Percentiles rank a stretch among this genome's conserved stretches.
Conservation (phyloP, 352 stramenopile genomes). For the Globisporangium cederbergense region DNA sequence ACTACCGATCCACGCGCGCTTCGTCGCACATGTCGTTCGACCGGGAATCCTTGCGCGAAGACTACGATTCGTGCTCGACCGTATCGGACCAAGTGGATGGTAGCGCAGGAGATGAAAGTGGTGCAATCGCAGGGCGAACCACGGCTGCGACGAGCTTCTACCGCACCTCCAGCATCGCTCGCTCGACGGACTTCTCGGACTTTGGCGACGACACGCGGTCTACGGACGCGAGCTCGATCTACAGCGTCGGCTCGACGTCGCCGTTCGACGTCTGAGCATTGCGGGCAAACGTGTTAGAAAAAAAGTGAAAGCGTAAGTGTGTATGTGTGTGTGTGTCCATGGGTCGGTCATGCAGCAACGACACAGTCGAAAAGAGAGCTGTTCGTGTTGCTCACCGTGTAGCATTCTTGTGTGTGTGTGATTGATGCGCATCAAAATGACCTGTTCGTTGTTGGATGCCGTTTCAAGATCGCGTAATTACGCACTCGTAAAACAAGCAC, state of each 20-base stretch:
- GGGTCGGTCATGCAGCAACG: too few relatives aligned
- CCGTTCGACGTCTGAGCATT: slow-evolving; percentile 6
- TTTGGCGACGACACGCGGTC: slow-evolving; percentile 13
- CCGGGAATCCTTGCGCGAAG: slow-evolving; percentile 5
- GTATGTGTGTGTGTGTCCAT: background rate
- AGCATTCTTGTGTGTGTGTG: too few relatives aligned
- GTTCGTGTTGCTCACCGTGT: background rate
- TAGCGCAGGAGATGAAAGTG: background rate
- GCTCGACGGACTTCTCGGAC: slow-evolving; percentile 14
- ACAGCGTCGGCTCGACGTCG: slow-evolving; percentile 14
- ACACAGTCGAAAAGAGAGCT: background rate
- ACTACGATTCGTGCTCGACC: slow-evolving; percentile 3
- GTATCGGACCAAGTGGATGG: background rate
- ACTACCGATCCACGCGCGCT: slow-evolving; percentile 15
- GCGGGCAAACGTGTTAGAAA: background rate
- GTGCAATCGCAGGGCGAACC: background rate
- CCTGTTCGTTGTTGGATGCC: background rate
- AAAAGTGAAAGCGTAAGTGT: background rate
- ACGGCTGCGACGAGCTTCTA: slow-evolving; percentile 16
- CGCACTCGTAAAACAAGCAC: slow-evolving; percentile 3
- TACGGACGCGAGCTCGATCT: slow-evolving; percentile 15
- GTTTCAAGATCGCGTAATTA: slow-evolving; percentile 9
- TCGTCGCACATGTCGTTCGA: slow-evolving; percentile 10
- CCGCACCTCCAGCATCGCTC: slow-evolving; percentile 9
- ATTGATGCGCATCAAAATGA: background rate